Base-by-base conservation (phyloP, 2,329 filamentous ascomycete species). In the Ceratocystis variospora region DNA sequence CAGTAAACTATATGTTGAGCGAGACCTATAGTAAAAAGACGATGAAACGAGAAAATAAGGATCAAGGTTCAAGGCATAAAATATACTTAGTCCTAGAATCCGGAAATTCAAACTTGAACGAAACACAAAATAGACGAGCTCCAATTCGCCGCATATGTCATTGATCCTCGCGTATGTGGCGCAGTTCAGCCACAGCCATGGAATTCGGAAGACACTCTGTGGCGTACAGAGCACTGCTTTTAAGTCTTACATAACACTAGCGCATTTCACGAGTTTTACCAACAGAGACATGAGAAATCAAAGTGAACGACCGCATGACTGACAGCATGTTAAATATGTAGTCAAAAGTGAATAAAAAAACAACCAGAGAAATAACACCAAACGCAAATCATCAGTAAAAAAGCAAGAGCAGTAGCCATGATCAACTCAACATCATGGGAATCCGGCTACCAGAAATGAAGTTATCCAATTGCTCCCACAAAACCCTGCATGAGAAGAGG, bases 121-220 rank as follows among this genome's bases (percentile, higher is more conserved):
- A 59, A 17, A 59, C 55, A 17, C 8, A 31, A 25, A 31, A 15
- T 7, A 57, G 25, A 31, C 53, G 28, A 57, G 53, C 25, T 31
- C n/a, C 53, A 59, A 37, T 59, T 59, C 55, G 55, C 33, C 55
- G 28, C 55, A 59, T n/a, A 37, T 25, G 55, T 59, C 55, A 59
- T 59, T 37, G 25, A 31, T n/a, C 55, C 5, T n/a, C 31, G 6
- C 5, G 8, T 33, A 19, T 59, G 55, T 59, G 55, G 55, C 55
- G 55, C 19, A 12, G 8, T 1, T 2, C 31, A 17, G 55, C 55
- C 55, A 59, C 55, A 59, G 5, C 33, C 5, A 8, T 17, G 15
- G 25, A 59, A 53, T 10, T 6, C 8, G 0, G 22, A 31, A 15
- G 12, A 41, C 37, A 5, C 12, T 41, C 3, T 59, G 55, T 59